Evolutionary conservation across 805 yeast genomes (phyloP).

Genomic region (Nakazawaea anatomiae): DNA sequence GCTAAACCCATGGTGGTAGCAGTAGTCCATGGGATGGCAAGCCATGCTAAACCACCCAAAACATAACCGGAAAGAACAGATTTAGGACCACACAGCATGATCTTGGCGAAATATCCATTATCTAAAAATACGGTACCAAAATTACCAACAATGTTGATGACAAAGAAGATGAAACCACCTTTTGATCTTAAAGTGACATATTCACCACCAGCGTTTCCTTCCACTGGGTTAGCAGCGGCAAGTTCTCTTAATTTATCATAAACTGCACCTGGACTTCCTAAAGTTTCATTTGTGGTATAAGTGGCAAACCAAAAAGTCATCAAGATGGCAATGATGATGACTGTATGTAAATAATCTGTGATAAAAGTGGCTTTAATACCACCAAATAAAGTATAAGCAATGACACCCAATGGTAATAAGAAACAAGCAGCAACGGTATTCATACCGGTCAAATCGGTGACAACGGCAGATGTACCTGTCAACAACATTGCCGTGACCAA

Average conservation of each 20-base stretch:
- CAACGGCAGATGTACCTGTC: constrained; percentile 86
- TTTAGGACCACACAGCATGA: constrained; percentile 78
- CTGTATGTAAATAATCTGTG: constrained; percentile 78
- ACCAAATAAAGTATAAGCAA: constrained; percentile 70
- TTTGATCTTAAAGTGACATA: constrained; percentile 83
- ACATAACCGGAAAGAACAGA: constrained; percentile 86
- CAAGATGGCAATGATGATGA: constrained; percentile 71
- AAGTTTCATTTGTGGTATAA: constrained; percentile 57
- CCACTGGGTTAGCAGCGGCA: constrained; percentile 57
- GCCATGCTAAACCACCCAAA: constrained; percentile 87
- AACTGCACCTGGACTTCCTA: constrained; percentile 81
- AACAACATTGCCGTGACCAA: constrained; percentile 89
- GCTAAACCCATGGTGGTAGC: constrained; percentile 88
- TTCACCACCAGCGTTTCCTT: constrained; percentile 81
- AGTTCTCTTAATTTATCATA: constrained; percentile 66
- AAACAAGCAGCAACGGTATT: constrained; percentile 76
- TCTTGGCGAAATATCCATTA: constrained; percentile 86
- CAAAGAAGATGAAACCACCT: constrained; percentile 85
- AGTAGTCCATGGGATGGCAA: constrained; percentile 78
- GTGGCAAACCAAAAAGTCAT: constrained; percentile 77
- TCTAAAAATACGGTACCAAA: constrained; percentile 86
- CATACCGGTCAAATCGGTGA: constrained; percentile 73
- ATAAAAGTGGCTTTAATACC: constrained; percentile 80
- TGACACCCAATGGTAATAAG: constrained; percentile 75
- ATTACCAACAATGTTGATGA: constrained; percentile 83